Evolutionary conservation across 345 rosid species (phyloP).

Genomic region (Fremontodendron californicum): DNA sequence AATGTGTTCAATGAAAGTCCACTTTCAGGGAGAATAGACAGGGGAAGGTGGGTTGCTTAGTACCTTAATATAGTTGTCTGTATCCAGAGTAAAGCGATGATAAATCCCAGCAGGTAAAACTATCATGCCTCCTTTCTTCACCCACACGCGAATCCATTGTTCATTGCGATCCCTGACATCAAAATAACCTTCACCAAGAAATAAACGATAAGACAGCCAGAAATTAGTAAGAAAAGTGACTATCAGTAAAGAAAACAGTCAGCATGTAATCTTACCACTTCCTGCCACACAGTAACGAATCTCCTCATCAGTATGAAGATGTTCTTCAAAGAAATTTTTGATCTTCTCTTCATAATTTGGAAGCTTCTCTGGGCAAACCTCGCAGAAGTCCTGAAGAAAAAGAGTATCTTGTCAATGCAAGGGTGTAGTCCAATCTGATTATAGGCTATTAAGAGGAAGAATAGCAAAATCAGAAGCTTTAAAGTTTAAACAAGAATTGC

Average conservation of each 20-base stretch:
- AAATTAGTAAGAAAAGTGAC: not conserved
- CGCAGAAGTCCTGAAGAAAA: constrained; percentile 61
- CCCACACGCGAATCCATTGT: constrained; percentile 60
- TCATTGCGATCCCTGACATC: constrained; percentile 61
- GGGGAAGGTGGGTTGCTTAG: not conserved
- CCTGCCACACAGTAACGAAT: constrained; percentile 87
- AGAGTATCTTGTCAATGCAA: not conserved
- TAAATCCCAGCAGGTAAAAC: constrained; percentile 70
- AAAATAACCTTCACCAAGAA: constrained; percentile 49
- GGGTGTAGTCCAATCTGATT: not conserved
- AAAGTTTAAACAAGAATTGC: not conserved
- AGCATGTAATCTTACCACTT: constrained; percentile 51
- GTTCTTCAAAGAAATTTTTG: constrained; percentile 84
- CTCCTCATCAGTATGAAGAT: constrained; percentile 97
- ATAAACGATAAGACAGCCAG: not conserved
- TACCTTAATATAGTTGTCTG: constrained; percentile 67
- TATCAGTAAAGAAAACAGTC: not conserved
- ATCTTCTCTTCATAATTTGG: constrained; percentile 86
- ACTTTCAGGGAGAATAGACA: not conserved
- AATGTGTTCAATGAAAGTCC: not conserved
- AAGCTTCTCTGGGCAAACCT: constrained; percentile 87
- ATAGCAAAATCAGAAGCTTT: not conserved
- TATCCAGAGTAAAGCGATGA: constrained; percentile 64
- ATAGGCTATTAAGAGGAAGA: not conserved
- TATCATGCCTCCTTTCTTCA: constrained; percentile 73